phyloP scores from a whole-genome alignment of 805 yeast genomes.

The Starmerella floricola region DNA sequence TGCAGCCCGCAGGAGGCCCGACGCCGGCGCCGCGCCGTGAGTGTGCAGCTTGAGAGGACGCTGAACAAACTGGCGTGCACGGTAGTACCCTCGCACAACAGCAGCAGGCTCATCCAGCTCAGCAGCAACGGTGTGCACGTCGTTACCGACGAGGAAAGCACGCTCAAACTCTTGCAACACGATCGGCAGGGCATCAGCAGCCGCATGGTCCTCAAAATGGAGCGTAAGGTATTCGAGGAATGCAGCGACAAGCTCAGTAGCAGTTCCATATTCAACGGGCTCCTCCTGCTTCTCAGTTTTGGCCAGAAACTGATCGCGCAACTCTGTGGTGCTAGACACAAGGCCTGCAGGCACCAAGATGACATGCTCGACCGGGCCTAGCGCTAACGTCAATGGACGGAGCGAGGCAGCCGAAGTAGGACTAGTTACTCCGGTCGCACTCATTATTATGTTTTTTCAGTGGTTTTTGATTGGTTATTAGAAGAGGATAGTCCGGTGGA shows the following conservation, averaged over 20 bases:
- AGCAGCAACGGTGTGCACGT: constrained; percentile 83
- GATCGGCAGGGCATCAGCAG: constrained; percentile 52
- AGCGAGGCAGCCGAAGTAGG: constrained; percentile 39
- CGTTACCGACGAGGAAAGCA: constrained; percentile 59
- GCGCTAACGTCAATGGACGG: constrained; percentile 74
- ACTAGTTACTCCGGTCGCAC: constrained; percentile 33
- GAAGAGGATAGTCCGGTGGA: too few species aligned
- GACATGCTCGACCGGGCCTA: constrained; percentile 81
- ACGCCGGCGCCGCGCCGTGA: constrained; percentile 25
- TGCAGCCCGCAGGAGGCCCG: constrained; percentile 57
- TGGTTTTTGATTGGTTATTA: too few species aligned
- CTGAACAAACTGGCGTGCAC: constrained; percentile 41
- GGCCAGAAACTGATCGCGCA: constrained; percentile 64
- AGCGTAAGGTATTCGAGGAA: constrained; percentile 53
- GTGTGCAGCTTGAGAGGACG: constrained; percentile 38
- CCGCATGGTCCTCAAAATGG: constrained; percentile 18
- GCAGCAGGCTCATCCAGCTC: constrained; percentile 58
- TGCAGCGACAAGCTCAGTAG: constrained; percentile 69
- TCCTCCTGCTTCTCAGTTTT: constrained; percentile 10
- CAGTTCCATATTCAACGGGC: constrained; percentile 29
- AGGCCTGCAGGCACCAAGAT: constrained; percentile 73
- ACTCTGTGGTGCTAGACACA: constrained; percentile 70
- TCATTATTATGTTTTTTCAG: constrained; percentile 8
- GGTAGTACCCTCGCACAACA: constrained; percentile 68
- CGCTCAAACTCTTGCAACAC: constrained; percentile 76